These are phyloP conservation scores for Pugionium dolabratum DNA, from an alignment of 345 rosid species.

Conservation along the genomic window DNA sequence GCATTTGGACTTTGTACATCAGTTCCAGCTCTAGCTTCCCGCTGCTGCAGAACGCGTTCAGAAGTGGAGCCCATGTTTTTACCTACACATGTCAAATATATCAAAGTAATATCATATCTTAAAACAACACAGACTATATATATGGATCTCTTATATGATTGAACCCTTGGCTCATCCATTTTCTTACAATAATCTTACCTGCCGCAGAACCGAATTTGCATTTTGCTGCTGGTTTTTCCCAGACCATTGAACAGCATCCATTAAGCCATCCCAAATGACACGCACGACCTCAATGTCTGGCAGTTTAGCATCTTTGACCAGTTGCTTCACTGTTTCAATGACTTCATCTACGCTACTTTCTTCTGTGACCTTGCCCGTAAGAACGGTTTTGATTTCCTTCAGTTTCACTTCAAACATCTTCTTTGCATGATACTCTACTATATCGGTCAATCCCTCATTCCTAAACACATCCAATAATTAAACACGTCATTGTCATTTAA, in stretches of 20 bases:
- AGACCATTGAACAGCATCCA: conserved; percentile 99
- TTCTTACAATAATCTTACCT: conserved; percentile 47
- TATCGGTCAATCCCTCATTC: conserved; percentile 75
- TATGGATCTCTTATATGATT: neutral
- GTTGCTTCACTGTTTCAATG: conserved; percentile 78
- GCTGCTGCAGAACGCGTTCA: conserved; percentile 76
- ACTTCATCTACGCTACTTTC: conserved; percentile 76
- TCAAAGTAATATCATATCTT: neutral
- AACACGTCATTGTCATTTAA: conserved; percentile 13
- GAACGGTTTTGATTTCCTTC: conserved; percentile 82
- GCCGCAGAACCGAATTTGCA: conserved; percentile 77
- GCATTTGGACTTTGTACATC: conserved; percentile 94
- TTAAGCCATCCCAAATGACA: conserved; percentile 88
- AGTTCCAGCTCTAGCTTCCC: conserved; percentile 95
- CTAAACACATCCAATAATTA: conserved; percentile 47
- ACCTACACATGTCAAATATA: conserved; percentile 50
- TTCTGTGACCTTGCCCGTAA: conserved; percentile 79
- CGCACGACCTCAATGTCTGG: conserved; percentile 78
- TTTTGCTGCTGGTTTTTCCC: conserved; percentile 99
- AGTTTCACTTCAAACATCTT: conserved; percentile 84
- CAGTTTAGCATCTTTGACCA: conserved; percentile 76
- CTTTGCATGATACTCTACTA: conserved; percentile 96
- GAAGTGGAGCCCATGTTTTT: conserved; percentile 83
- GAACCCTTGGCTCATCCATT: too few species aligned
- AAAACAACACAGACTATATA: neutral